Base-by-base conservation (phyloP, 2,329 filamentous ascomycete species). In the Ilyonectria mors-panacis region DNA sequence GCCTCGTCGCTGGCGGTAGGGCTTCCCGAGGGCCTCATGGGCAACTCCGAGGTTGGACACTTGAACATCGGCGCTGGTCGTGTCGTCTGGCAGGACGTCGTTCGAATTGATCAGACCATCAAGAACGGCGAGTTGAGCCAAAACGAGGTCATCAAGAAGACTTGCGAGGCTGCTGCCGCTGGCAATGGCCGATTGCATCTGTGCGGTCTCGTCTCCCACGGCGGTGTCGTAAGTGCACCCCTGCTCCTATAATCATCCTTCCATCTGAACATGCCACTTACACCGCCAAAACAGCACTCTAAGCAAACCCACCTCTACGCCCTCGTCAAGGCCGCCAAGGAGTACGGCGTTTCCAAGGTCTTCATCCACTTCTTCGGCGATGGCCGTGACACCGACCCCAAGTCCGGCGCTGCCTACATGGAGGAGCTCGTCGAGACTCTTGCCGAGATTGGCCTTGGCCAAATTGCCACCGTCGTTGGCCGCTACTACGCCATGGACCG, bases 331-430 rank as follows among this genome's bases (percentile, higher is more conserved):
- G 93, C 96, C 42, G 96, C 96, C 78, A 98, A 98, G 88, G 91
- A 93, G 76, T 91, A 93, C 78, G 90, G 89, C 54, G 89, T 99
- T 37, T 94, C 95, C 74, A 87, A 98, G 77, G 95, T 99, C 76
- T 98, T 92, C 86, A 97, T 99, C 79, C 96, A 99, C 88, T 98
- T 98, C 89, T 98, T 99, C 80, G 96, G 94, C 71, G 96, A 99
- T 83, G 96, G 96, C 76, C 93, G 96, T 81, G 96, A 99, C 80
- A 98, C 95, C 73, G 96, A 99, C 81, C 96, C 96, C 80, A 98
- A 98, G 88, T 97, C 94, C 67, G 93, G 93, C 63, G 91, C 90
- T 53, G 93, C 88, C 55, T 97, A 97, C 84, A 91, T 99, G 90
- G 86, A 97, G 83, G 89, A 95, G 80, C 88, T 99, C 39, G 83